phyloP scores from a whole-genome alignment of 2,329 filamentous ascomycete genomes.

The Macrophomina phaseolina region DNA sequence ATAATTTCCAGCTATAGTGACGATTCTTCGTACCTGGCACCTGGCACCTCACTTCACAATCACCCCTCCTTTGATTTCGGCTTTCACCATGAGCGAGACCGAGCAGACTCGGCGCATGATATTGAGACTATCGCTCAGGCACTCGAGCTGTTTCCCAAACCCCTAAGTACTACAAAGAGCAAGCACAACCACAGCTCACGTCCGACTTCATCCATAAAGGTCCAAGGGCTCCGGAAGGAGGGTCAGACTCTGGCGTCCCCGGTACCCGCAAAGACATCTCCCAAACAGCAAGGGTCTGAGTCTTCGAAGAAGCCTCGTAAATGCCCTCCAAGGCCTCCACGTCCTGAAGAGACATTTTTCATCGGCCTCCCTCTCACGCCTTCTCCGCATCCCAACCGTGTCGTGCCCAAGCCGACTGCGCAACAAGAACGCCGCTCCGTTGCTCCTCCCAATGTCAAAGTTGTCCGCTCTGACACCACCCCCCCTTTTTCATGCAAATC shows the following conservation, averaged over 20 bases:
- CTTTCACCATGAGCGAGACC: slow-evolving; percentile 17
- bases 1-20: slow-evolving; percentile 23
- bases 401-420: not conserved
- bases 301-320: slow-evolving; percentile 2
- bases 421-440: slow-evolving; percentile 8
- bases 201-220: slow-evolving; percentile 12
- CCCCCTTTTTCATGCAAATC: slow-evolving; percentile 5
- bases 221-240: slow-evolving; percentile 18
- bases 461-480: not conserved
- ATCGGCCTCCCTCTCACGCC: slow-evolving; percentile 16
- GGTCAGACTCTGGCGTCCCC: slow-evolving; percentile 23
- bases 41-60: not conserved
- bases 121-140: slow-evolving; percentile 12
- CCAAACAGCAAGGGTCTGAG: not conserved
- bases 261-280: not conserved
- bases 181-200: not conserved
- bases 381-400: slow-evolving; percentile 3
- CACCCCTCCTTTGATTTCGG: slow-evolving; percentile 20
- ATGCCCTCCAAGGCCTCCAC: slow-evolving; percentile 21
- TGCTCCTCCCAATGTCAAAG: slow-evolving; percentile 7
- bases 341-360: slow-evolving; percentile 18
- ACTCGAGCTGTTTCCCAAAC: slow-evolving; percentile 5
- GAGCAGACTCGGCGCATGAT: slow-evolving; percentile 27
- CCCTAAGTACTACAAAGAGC: not conserved
- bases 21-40: not conserved